Conservation (phyloP, 2,329 filamentous ascomycete species). For the Nothophaeocryptopus gaeumannii region DNA sequence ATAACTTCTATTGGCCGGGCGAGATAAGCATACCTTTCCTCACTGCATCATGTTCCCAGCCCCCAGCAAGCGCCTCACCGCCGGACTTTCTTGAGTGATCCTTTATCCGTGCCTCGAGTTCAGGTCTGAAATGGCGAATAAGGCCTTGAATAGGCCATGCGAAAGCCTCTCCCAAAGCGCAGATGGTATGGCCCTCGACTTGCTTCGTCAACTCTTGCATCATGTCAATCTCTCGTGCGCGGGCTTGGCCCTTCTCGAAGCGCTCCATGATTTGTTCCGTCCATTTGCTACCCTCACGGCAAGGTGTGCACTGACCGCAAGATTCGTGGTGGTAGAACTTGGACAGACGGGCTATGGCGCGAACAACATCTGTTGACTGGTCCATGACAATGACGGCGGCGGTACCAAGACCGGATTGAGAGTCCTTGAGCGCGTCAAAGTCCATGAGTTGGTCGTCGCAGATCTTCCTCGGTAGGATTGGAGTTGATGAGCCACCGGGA, state of each 20-base stretch:
- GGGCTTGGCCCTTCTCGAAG: conserved; percentile 86
- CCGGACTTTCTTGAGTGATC: conserved; percentile 72
- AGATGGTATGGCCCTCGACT: conserved; percentile 98
- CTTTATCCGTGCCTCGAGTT: conserved; percentile 87
- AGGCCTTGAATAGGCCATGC: conserved; percentile 98
- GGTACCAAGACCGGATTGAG: conserved; percentile 92
- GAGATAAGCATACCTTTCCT: conserved; percentile 80
- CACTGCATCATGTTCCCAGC: conserved; percentile 74
- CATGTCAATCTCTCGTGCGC: conserved; percentile 96
- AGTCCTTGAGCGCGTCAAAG: conserved; percentile 97
- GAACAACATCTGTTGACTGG: conserved; percentile 93
- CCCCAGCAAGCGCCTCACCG: conserved; percentile 75
- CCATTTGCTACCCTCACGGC: conserved; percentile 98
- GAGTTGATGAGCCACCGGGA: conserved; percentile 93
- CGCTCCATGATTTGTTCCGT: conserved; percentile 98
- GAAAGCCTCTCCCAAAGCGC: conserved; percentile 94
- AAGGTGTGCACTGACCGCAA: conserved; percentile 98
- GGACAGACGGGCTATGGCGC: conserved; percentile 85
- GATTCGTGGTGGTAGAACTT: conserved; percentile 99
- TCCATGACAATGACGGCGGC: conserved; percentile 99
- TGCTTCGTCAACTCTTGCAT: conserved; percentile 98
- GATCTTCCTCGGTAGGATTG: conserved; percentile 82
- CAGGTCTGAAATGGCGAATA: conserved; percentile 95
- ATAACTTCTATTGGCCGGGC: conserved; percentile 71
- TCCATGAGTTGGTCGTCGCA: conserved; percentile 98